phyloP scores from a whole-genome alignment of 768 basidiomycete genomes.

The Mycena galopus region DNA sequence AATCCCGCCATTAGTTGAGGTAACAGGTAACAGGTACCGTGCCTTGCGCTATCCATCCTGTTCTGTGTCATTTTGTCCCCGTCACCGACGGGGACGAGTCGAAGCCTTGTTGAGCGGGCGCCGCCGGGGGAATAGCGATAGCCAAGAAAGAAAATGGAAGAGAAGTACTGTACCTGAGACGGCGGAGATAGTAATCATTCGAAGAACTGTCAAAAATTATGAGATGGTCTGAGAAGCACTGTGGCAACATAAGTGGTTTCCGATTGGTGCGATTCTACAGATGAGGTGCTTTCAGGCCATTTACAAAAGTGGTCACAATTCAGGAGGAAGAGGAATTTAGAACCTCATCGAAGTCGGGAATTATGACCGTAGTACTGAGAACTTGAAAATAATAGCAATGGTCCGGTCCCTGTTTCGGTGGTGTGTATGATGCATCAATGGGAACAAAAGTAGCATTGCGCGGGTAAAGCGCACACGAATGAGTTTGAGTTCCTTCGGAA shows the following conservation, averaged over 20 bases:
- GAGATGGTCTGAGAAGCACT: background rate
- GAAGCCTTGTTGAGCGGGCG: no score
- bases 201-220: background rate
- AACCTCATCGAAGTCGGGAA: background rate
- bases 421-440: background rate
- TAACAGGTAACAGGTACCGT: background rate
- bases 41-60: no score
- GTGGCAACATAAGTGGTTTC: background rate
- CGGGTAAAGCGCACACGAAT: background rate
- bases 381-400: background rate
- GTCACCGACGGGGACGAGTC: background rate
- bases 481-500: background rate
- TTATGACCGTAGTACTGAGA: background rate
- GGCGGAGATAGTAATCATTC: background rate
- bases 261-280: background rate
- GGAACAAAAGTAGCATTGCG: background rate
- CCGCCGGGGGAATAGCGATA: background rate
- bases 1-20: background rate
- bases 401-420: background rate
- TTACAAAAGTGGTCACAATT: background rate
- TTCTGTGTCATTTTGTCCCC: background rate
- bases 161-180: background rate
- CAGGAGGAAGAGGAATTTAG: background rate
- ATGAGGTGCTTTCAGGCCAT: background rate
- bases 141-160: background rate